Percentiles rank a stretch among this genome's conserved stretches.
These are phyloP conservation scores for Boletus speciosus DNA, from an alignment of 768 basidiomycete genomes.

Conservation along the genomic window DNA sequence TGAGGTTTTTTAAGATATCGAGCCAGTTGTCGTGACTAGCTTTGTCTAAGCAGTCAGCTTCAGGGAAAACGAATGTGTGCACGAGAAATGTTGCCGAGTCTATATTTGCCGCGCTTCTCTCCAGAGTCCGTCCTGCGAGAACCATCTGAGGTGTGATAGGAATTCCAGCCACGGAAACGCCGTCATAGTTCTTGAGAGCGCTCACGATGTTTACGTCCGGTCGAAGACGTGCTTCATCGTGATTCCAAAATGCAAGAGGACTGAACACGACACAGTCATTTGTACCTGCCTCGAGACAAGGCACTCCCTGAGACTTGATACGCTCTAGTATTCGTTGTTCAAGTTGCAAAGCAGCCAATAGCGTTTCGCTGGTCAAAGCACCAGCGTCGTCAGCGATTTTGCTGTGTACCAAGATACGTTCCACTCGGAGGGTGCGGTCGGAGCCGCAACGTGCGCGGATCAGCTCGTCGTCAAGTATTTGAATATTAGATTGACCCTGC, in stretches of 20 bases:
- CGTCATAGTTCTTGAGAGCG: conserved; percentile 54
- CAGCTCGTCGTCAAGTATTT: conserved; percentile 65
- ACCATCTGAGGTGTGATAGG: conserved; percentile 72
- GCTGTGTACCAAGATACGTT: conserved; percentile 71
- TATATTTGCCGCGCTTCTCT: conserved; percentile 48
- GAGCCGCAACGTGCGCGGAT: conserved; percentile 67
- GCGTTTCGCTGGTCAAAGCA: conserved; percentile 57
- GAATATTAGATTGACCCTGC: conserved; percentile 61
- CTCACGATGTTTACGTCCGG: conserved; percentile 56
- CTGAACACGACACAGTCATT: conserved; percentile 68
- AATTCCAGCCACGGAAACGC: conserved; percentile 56
- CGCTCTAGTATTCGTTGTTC: conserved; percentile 53
- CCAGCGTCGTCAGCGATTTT: conserved; percentile 39
- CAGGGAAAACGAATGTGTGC: conserved; percentile 80
- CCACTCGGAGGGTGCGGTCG: conserved; percentile 69
- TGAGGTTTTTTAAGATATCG: conserved; percentile 46
- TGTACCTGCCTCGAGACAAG: conserved; percentile 53
- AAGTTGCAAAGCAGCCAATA: conserved; percentile 61
- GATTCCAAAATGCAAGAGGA: conserved; percentile 72
- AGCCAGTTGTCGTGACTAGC: conserved; percentile 64
- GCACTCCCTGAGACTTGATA: conserved; percentile 37
- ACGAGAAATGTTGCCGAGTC: conserved; percentile 71
- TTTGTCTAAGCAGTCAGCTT: conserved; percentile 63
- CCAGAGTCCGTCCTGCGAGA: conserved; percentile 60
- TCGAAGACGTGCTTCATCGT: conserved; percentile 51